Percentiles rank a stretch among this genome's conserved stretches.
Evolutionary conservation across 129 eudicot genomes (phyloP).

Genomic region (sunflower (Helianthus annuus)): DNA sequence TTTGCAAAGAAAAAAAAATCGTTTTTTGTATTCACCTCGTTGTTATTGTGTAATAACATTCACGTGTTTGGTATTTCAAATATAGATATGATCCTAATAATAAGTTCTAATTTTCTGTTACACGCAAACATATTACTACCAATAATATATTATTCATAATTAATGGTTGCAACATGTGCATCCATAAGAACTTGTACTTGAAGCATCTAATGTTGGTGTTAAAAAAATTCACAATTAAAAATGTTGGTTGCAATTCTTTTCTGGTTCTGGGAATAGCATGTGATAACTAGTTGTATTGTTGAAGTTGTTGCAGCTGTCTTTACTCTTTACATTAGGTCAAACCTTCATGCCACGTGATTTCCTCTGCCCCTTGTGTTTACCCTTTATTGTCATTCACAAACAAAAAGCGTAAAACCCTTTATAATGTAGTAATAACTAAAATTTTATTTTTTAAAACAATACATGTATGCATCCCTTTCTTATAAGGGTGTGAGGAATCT

Average conservation of each 20-base stretch:
- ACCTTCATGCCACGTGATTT: slow-evolving; percentile 31
- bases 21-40: too few species aligned
- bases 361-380: slow-evolving; percentile 9
- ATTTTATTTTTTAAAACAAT: too few species aligned
- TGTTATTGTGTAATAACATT: too few species aligned
- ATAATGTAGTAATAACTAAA: not conserved
- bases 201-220: slow-evolving; percentile 20
- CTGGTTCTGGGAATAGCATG: slow-evolving; percentile 26
- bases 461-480: too few species aligned
- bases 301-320: slow-evolving; percentile 24
- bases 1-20: too few species aligned
- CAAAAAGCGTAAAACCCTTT: not conserved
- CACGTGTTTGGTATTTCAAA: too few species aligned
- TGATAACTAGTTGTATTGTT: slow-evolving; percentile 20
- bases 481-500: too few species aligned
- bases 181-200: not conserved
- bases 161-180: not conserved
- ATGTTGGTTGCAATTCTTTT: slow-evolving; percentile 26
- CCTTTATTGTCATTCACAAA: slow-evolving; percentile 16
- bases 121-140: not conserved
- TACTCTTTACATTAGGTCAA: slow-evolving; percentile 23
- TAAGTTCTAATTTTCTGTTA: too few species aligned
- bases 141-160: not conserved
- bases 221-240: not conserved
- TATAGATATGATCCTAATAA: too few species aligned